Conservation (phyloP, 169 alveolate species). For the Prorocentrum cordatum region DNA sequence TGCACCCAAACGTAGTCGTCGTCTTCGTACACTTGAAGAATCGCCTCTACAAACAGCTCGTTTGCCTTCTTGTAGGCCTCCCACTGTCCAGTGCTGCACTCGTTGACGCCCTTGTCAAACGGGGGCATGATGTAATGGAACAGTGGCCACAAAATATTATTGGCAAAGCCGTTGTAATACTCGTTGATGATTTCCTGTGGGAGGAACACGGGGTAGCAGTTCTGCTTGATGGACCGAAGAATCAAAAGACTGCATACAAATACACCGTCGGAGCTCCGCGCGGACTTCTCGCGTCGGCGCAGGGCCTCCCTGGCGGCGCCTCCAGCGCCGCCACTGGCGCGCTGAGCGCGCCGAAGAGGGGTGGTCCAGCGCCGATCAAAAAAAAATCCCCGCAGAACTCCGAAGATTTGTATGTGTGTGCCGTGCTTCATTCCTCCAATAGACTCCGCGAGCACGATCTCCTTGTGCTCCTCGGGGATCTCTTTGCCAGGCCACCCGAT, state of each 20-base stretch:
- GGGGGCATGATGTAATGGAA: slow-evolving; percentile 73
- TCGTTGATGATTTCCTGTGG: slow-evolving; percentile 67
- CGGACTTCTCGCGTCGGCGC: too few species aligned
- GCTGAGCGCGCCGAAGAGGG: too few species aligned
- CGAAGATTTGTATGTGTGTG: background rate
- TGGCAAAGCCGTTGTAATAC: slow-evolving; percentile 75
- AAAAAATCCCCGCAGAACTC: background rate
- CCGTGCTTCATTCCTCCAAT: background rate
- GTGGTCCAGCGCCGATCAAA: too few species aligned
- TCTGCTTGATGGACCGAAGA: background rate
- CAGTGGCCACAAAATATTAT: slow-evolving; percentile 74
- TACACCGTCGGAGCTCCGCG: too few species aligned
- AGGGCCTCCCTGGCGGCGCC: too few species aligned
- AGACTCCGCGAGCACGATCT: slow-evolving; percentile 22
- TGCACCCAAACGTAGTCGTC: slow-evolving; percentile 69
- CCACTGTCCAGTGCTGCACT: slow-evolving; percentile 67
- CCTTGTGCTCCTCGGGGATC: slow-evolving; percentile 60
- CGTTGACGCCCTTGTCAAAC: slow-evolving; percentile 1
- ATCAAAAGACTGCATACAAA: background rate
- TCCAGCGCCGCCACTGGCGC: too few species aligned
- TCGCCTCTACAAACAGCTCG: slow-evolving; percentile 72
- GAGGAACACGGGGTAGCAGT: slow-evolving; percentile 73
- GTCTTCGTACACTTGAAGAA: slow-evolving; percentile 24
- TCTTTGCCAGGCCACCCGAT: slow-evolving; percentile 76
- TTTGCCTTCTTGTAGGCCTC: slow-evolving; percentile 72